Percentiles rank a stretch among this genome's conserved stretches.
Conservation (phyloP, 768 basidiomycete species). For the Suillus subalutaceus region DNA sequence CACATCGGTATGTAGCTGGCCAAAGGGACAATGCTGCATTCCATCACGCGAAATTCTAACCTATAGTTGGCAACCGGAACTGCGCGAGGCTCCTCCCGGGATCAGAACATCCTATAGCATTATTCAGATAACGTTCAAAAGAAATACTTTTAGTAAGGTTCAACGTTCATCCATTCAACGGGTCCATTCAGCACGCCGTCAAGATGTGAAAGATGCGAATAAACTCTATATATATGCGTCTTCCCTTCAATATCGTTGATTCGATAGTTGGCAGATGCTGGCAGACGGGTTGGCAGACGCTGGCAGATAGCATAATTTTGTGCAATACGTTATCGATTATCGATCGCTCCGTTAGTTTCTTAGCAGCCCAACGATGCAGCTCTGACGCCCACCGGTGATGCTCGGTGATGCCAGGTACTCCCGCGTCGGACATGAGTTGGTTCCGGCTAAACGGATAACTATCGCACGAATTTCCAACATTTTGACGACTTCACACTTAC, state of each 20-base stretch:
- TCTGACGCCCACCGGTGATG: neutral
- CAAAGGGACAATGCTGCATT: neutral
- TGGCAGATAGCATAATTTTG: neutral
- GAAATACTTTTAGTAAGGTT: constrained; percentile 5
- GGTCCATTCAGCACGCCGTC: neutral
- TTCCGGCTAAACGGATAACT: neutral
- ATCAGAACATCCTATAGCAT: neutral
- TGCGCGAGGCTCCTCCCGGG: neutral
- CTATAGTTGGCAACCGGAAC: neutral
- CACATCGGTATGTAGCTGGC: neutral
- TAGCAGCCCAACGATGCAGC: neutral
- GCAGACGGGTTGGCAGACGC: neutral
- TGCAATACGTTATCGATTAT: neutral
- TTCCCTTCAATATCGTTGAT: neutral
- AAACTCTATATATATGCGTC: neutral
- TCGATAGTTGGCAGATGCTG: neutral
- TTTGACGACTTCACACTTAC: neutral
- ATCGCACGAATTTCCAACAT: neutral
- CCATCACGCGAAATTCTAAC: neutral
- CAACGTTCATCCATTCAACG: neutral
- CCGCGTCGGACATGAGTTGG: neutral
- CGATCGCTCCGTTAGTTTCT: neutral
- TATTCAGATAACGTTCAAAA: neutral
- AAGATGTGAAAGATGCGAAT: neutral
- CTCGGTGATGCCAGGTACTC: neutral